phyloP scores from a whole-genome alignment of 176 grass and related monocot species.

The Raddia distichophylla region DNA sequence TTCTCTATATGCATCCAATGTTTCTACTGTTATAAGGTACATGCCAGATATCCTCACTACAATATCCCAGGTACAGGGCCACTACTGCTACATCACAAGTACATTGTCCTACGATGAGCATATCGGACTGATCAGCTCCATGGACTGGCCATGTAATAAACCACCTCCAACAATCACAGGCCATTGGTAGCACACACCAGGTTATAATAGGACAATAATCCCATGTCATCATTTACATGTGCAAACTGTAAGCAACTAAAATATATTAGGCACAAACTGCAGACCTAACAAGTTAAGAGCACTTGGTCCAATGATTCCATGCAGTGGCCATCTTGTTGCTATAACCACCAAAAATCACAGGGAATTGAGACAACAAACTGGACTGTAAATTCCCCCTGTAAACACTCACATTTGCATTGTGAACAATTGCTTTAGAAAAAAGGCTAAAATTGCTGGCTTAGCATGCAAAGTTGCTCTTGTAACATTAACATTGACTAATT shows the following conservation, averaged over 20 bases:
- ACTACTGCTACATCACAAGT: conserved; percentile 1
- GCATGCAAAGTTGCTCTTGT: neutral
- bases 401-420: conserved; percentile 5
- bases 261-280: conserved; percentile 10
- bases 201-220: conserved; percentile 10
- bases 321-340: neutral
- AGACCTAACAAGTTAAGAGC: neutral
- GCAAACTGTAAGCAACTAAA: conserved; percentile 34
- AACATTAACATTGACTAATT: conserved; percentile 10
- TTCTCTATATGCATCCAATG: neutral
- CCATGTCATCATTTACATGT: conserved; percentile 15
- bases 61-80: neutral
- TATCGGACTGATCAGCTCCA: neutral
- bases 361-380: neutral
- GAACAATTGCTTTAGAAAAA: neutral
- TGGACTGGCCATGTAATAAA: neutral
- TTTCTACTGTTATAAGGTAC: conserved; percentile 1
- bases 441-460: conserved; percentile 3
- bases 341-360: conserved; percentile 2
- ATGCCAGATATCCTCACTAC: neutral
- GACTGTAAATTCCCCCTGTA: neutral
- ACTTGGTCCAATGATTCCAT: conserved; percentile 1
- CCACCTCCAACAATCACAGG: conserved; percentile 1
- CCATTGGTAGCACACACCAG: neutral
- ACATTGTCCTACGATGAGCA: neutral